These are phyloP conservation scores for Monilinia fructigena DNA, from an alignment of 2,329 filamentous ascomycete genomes.

Conservation along the genomic window DNA sequence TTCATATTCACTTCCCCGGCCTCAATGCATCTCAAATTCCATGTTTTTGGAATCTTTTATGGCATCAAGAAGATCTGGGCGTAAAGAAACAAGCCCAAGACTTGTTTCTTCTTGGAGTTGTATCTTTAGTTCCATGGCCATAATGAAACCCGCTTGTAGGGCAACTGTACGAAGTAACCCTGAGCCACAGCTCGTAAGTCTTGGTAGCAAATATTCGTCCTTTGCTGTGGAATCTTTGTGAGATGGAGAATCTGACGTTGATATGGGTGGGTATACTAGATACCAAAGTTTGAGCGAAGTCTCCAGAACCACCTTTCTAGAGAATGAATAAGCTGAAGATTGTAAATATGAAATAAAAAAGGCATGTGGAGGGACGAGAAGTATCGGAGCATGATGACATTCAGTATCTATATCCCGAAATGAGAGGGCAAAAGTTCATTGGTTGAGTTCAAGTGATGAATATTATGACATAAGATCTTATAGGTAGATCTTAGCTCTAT, in stretches of 20 bases:
- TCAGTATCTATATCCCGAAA: slow-evolving; percentile 40
- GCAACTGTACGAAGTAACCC: background rate
- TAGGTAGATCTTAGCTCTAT: slow-evolving; percentile 7
- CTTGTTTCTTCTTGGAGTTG: too few relatives aligned
- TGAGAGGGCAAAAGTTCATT: slow-evolving; percentile 31
- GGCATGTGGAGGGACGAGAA: slow-evolving; percentile 56
- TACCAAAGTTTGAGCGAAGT: slow-evolving; percentile 49
- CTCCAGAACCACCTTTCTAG: slow-evolving; percentile 49
- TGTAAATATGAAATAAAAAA: slow-evolving; percentile 46
- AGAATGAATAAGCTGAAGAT: slow-evolving; percentile 51
- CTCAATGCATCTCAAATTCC: too few relatives aligned
- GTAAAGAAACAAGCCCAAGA: too few relatives aligned
- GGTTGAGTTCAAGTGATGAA: background rate
- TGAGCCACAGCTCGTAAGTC: slow-evolving; percentile 2
- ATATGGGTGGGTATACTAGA: slow-evolving; percentile 40
- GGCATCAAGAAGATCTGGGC: too few relatives aligned
- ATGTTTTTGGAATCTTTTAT: too few relatives aligned
- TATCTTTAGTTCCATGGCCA: too few relatives aligned
- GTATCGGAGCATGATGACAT: slow-evolving; percentile 55
- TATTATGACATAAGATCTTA: background rate
- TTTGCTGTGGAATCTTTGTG: background rate
- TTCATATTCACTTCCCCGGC: too few relatives aligned
- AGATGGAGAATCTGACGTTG: slow-evolving; percentile 13
- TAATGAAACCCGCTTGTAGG: too few relatives aligned
- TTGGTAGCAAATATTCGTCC: background rate